Evolutionary conservation across 371 early-diverging fungal species (phyloP).

Genomic region (Mortierella sp.): DNA sequence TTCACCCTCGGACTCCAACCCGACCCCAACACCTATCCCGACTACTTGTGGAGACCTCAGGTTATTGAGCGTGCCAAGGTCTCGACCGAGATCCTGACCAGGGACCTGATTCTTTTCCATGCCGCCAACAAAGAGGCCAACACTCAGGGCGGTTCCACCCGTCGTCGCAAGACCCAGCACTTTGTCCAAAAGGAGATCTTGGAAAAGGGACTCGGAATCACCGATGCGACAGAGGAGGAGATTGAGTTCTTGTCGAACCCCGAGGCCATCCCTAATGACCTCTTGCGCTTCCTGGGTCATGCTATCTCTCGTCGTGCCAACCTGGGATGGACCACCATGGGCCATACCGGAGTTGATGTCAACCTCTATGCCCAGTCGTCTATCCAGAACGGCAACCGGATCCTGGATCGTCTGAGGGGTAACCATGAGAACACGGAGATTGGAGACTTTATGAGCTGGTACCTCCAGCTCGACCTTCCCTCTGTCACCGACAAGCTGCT

Average conservation of each 20-base stretch:
- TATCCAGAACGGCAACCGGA: constrained; percentile 20
- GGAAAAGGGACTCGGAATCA: constrained; percentile 75
- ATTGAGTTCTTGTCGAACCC: constrained; percentile 62
- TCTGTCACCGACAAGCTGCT: constrained; percentile 71
- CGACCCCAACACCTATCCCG: constrained; percentile 70
- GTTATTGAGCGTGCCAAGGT: constrained; percentile 73
- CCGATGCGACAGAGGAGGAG: constrained; percentile 77
- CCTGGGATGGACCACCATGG: constrained; percentile 92
- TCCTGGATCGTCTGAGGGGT: constrained; percentile 63
- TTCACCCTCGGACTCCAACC: constrained; percentile 84
- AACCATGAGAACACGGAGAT: constrained; percentile 91
- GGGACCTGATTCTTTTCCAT: constrained; percentile 28
- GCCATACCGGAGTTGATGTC: constrained; percentile 96
- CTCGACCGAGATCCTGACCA: constrained; percentile 69
- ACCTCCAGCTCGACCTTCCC: constrained; percentile 75
- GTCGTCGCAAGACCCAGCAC: constrained; percentile 22
- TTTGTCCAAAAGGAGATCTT: constrained; percentile 66
- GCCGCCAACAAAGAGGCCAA: background rate
- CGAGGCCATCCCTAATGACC: constrained; percentile 26
- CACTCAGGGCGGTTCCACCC: constrained; percentile 12
- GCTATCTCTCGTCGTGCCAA: constrained; percentile 81
- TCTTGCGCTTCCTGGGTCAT: constrained; percentile 72
- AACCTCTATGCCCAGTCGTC: constrained; percentile 86
- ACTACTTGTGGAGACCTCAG: constrained; percentile 91
- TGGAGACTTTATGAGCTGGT: constrained; percentile 78